Base-by-base conservation (phyloP, 2,329 filamentous ascomycete genomes). In the Cadophora sp. region DNA sequence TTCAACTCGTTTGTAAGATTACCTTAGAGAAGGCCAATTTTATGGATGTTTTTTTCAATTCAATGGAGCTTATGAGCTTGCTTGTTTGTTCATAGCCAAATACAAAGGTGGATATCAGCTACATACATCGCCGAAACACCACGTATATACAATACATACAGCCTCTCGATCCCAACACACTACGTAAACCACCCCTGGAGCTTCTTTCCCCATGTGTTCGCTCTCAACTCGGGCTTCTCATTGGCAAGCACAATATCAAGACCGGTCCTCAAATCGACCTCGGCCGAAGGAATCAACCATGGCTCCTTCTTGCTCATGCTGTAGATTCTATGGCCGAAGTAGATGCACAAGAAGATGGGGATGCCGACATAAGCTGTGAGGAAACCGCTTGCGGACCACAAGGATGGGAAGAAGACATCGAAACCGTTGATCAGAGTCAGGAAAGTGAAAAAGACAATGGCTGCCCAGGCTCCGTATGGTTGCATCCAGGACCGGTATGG, bases 341-440 rank as follows among this genome's bases (percentile, higher is more conserved):
- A 89, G 59, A 89, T 81, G 2, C 79, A 66, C 14, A 85, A 72
- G 74, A 91, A 91, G 20, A 88, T 83, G 0, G 87, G 87, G 59
- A 91, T 85, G 9, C 87, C 87, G n/a, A 90, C 83, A 72, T 91
- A 91, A 0, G 86, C 83, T 0, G 87, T 89, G 30, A 90, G 79
- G 73, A 91, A 91, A 59, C 77, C 81, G 22, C 80, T 81, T 0
- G 82, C 81, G 13, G 81, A 83, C 83, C 85, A 91, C 20, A 86
- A 80, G 4, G 81, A 80, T 0, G 85, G 83, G 76, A 87, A 88
- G 75, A 91, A 91, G 3, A 88, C 85, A 45, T 84, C 83, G 74
- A 91, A 91, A 1, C 89, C 89, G 67, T 90, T 90, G 74, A 89
- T 82, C 1, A 90, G 76, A 3, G 80, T 79, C 20, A 90, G 79